Evolutionary conservation across 2,329 filamentous ascomycete species (phyloP).

Genomic region (Geoglossum cookeanum): DNA sequence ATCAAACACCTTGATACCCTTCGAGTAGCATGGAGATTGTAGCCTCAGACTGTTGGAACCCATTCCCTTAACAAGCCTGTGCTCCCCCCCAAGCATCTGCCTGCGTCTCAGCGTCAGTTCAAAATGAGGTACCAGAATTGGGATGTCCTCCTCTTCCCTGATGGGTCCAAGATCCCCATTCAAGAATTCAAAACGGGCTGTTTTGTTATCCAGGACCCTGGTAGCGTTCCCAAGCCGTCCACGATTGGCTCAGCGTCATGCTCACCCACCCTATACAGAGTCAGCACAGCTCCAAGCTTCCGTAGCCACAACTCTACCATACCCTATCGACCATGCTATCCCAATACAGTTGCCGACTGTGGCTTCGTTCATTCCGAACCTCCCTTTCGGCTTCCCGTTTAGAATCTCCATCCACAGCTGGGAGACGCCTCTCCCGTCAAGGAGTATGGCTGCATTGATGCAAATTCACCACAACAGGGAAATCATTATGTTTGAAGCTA

Average conservation of each 20-base stretch:
- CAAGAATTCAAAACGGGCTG: constrained; percentile 71
- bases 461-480: constrained; percentile 24
- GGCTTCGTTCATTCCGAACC: constrained; percentile 51
- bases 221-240: constrained; percentile 12
- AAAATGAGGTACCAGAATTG: constrained; percentile 71
- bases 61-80: not conserved
- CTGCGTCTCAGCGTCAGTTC: constrained; percentile 6
- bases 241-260: not conserved
- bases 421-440: constrained; percentile 40
- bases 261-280: not conserved
- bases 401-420: constrained; percentile 60
- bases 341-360: constrained; percentile 38
- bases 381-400: constrained; percentile 39
- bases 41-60: not conserved
- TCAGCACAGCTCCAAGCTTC: not conserved
- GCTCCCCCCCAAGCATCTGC: not conserved
- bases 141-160: constrained; percentile 68
- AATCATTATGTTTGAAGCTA: constrained; percentile 40
- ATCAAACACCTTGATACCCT: not conserved
- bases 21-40: not conserved
- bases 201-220: constrained; percentile 39
- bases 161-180: constrained; percentile 45
- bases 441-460: constrained; percentile 34
- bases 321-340: not conserved
- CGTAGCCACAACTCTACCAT: not conserved